A percentile compares a stretch with the other conserved stretches of the same genome.
Evolutionary conservation across 768 basidiomycete species (phyloP).

Genomic region (Rhizopogon rudus): DNA sequence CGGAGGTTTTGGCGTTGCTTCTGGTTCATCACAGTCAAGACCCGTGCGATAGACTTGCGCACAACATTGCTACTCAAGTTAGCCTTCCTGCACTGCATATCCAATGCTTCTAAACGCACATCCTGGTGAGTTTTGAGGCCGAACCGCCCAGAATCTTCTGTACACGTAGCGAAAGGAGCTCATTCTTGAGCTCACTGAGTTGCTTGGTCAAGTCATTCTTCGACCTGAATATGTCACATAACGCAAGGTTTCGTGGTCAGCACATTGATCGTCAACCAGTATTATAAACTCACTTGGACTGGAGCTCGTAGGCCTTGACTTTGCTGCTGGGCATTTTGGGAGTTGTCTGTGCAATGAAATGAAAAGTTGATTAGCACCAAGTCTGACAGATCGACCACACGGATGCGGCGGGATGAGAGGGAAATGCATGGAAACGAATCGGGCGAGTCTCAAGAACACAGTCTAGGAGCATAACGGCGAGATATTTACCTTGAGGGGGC

Average conservation of each 20-base stretch:
- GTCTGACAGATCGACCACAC: not conserved
- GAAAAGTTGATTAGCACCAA: not conserved
- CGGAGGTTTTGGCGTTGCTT: conserved; percentile 96
- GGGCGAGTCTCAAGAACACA: not conserved
- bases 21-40: conserved; percentile 97
- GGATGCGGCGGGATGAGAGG: not conserved
- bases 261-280: not conserved
- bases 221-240: conserved; percentile 48
- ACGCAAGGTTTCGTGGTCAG: conserved; percentile 7
- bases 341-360: conserved; percentile 18
- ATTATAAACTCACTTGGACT: conserved; percentile 73
- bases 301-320: conserved; percentile 95
- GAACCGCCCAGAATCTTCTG: conserved; percentile 98
- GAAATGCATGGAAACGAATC: not conserved
- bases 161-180: conserved; percentile 90
- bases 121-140: conserved; percentile 94
- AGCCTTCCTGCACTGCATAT: not conserved
- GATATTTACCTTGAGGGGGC: conserved; percentile 33
- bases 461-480: conserved; percentile 2
- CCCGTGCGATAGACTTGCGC: conserved; percentile 98
- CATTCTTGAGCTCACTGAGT: conserved; percentile 89
- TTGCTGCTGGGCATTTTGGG: conserved; percentile 79
- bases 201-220: conserved; percentile 97
- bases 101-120: conserved; percentile 51
- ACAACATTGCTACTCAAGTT: conserved; percentile 66